phyloP scores from a whole-genome alignment of 768 basidiomycete species.

The Rhodotorula kratochvilovae region DNA sequence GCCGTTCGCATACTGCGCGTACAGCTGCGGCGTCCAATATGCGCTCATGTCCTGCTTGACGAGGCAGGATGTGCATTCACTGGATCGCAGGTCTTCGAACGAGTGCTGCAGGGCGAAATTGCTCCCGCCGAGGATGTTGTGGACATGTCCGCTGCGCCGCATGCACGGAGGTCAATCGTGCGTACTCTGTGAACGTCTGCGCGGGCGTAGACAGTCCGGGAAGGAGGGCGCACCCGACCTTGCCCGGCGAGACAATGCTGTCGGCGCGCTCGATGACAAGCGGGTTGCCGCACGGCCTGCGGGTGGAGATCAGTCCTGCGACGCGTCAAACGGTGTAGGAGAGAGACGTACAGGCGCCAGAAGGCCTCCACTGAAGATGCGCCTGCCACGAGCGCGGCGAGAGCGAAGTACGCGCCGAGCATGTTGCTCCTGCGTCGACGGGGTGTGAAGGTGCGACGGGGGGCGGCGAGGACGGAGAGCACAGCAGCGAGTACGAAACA shows the following conservation, averaged over 20 bases:
- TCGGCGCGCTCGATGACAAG: slow-evolving; percentile 44
- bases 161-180: no score
- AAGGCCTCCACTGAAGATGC: slow-evolving; percentile 14
- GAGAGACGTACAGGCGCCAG: slow-evolving; percentile 21
- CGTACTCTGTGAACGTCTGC: background rate
- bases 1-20: slow-evolving; percentile 44
- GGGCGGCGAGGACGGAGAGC: background rate
- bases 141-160: slow-evolving; percentile 41
- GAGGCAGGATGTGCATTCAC: slow-evolving; percentile 40
- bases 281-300: slow-evolving; percentile 18
- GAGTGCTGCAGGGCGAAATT: slow-evolving; percentile 41
- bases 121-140: slow-evolving; percentile 45
- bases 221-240: slow-evolving; percentile 22
- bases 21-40: slow-evolving; percentile 24
- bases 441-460: background rate
- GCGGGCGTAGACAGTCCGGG: no score
- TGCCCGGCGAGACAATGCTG: slow-evolving; percentile 46
- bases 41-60: slow-evolving; percentile 25
- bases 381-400: background rate
- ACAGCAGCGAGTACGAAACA: slow-evolving; percentile 1
- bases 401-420: background rate
- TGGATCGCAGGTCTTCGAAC: slow-evolving; percentile 32
- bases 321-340: no score
- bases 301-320: accelerated
- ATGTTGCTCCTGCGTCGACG: background rate